A percentile compares a stretch with the other conserved stretches of the same genome.
These are phyloP conservation scores for Solanum dulcamara DNA, from an alignment of 257 asterid species.

Conservation along the genomic window DNA sequence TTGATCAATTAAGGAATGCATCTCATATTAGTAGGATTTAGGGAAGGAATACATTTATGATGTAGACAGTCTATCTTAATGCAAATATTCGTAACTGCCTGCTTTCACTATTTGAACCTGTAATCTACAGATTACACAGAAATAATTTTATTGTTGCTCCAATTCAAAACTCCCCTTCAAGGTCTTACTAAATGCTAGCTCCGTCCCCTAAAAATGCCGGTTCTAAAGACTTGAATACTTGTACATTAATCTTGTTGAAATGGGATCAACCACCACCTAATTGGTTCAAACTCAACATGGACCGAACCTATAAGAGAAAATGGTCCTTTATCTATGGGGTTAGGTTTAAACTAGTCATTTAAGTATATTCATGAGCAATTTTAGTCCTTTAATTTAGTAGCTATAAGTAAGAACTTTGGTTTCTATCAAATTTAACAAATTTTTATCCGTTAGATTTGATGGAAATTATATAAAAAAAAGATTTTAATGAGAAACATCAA, in stretches of 20 bases:
- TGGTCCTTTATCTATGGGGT: not conserved
- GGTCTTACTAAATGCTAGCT: too few relatives aligned
- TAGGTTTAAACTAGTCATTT: not conserved
- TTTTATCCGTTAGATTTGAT: not conserved
- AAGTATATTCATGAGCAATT: not conserved
- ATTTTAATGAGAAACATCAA: not conserved
- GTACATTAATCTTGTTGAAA: not conserved
- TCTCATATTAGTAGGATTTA: not conserved
- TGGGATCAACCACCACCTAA: not conserved
- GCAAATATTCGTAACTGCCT: not conserved
- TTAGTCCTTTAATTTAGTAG: not conserved
- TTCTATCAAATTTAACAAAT: not conserved
- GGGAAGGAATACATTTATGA: not conserved
- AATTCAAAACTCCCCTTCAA: too few relatives aligned
- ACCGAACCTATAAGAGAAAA: not conserved
- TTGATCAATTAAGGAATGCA: not conserved
- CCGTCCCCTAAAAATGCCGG: not conserved
- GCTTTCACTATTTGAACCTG: rapidly evolving
- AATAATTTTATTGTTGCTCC: not conserved
- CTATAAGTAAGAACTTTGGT: not conserved
- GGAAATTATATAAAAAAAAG: not conserved
- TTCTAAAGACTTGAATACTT: not conserved
- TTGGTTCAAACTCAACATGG: not conserved
- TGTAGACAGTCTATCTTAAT: not conserved
- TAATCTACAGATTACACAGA: not conserved